These are phyloP conservation scores for Arthrobotrys sinensis DNA, from an alignment of 2,329 filamentous ascomycete genomes.

Conservation along the genomic window DNA sequence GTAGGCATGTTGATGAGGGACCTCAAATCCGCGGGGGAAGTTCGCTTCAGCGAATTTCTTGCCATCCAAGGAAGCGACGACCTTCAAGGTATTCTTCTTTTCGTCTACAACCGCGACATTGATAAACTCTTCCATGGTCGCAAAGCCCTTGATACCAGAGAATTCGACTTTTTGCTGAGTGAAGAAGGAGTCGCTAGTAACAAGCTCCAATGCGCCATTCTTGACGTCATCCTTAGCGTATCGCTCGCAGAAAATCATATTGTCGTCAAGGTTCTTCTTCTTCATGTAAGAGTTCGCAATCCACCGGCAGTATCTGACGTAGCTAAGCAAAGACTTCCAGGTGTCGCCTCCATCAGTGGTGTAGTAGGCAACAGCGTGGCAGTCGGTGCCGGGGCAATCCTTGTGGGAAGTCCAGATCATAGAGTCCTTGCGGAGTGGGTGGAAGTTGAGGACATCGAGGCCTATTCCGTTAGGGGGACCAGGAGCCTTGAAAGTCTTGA, in stretches of 20 bases:
- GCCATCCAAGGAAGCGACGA: constrained; percentile 89
- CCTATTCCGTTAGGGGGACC: constrained; percentile 71
- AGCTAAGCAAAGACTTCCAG: constrained; percentile 82
- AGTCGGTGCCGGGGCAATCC: constrained; percentile 68
- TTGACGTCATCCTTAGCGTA: constrained; percentile 77
- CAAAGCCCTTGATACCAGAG: constrained; percentile 84
- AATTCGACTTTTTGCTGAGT: constrained; percentile 76
- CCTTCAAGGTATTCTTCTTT: constrained; percentile 78
- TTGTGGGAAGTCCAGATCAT: constrained; percentile 78
- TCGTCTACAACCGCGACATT: constrained; percentile 82
- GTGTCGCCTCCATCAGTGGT: constrained; percentile 84
- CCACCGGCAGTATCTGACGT: constrained; percentile 88
- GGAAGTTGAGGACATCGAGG: constrained; percentile 73
- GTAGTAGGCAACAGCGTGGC: constrained; percentile 81
- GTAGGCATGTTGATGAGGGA: constrained; percentile 84
- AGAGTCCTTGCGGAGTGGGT: constrained; percentile 88
- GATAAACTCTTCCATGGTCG: constrained; percentile 97
- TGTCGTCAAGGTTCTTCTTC: constrained; percentile 71
- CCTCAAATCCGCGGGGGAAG: constrained; percentile 88
- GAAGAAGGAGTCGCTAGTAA: constrained; percentile 83
- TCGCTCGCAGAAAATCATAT: constrained; percentile 76
- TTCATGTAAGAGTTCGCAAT: constrained; percentile 71
- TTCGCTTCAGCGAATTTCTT: constrained; percentile 83
- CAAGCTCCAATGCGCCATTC: constrained; percentile 76
- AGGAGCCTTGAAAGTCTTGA: constrained; percentile 81